These are phyloP conservation scores for Ophiostoma ulmi DNA, from an alignment of 2,329 filamentous ascomycete species.

Conservation along the genomic window DNA sequence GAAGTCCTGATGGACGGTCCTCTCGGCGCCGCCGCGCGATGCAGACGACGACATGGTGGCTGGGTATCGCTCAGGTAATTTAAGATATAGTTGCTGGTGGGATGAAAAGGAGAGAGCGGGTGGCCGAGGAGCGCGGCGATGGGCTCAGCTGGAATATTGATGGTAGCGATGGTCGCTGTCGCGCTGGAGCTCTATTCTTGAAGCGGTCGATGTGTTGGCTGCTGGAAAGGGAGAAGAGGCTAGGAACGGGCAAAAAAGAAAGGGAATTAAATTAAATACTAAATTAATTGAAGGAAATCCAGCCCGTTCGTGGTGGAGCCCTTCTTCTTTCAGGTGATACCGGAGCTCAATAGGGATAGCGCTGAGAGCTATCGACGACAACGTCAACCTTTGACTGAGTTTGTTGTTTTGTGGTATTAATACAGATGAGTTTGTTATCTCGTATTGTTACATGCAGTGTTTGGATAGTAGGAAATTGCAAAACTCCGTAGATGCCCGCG, in stretches of 20 bases:
- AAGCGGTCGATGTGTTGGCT: neutral
- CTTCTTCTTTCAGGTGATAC: neutral
- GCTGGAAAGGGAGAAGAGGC: slow-evolving; percentile 16
- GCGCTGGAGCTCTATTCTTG: slow-evolving; percentile 3
- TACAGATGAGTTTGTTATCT: neutral
- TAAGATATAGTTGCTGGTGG: neutral
- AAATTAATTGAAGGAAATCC: slow-evolving; percentile 7
- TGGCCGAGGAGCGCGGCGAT: neutral
- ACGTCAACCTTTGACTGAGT: neutral
- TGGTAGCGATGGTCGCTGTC: neutral
- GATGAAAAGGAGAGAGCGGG: neutral
- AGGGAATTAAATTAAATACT: slow-evolving; percentile 15
- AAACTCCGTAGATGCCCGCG: neutral
- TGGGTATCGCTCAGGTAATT: neutral
- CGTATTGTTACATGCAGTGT: neutral
- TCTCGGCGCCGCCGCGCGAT: slow-evolving; percentile 44
- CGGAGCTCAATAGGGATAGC: neutral
- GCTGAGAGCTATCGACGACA: neutral
- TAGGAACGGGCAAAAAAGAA: slow-evolving; percentile 16
- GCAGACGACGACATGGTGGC: slow-evolving; percentile 39
- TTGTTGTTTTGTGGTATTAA: neutral
- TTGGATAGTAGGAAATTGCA: neutral
- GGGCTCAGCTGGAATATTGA: neutral
- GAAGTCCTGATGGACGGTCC: slow-evolving; percentile 84
- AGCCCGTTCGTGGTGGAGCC: neutral